Base-by-base conservation (phyloP, 495 filamentous ascomycete species). In the Trichocladium antarcticum region DNA sequence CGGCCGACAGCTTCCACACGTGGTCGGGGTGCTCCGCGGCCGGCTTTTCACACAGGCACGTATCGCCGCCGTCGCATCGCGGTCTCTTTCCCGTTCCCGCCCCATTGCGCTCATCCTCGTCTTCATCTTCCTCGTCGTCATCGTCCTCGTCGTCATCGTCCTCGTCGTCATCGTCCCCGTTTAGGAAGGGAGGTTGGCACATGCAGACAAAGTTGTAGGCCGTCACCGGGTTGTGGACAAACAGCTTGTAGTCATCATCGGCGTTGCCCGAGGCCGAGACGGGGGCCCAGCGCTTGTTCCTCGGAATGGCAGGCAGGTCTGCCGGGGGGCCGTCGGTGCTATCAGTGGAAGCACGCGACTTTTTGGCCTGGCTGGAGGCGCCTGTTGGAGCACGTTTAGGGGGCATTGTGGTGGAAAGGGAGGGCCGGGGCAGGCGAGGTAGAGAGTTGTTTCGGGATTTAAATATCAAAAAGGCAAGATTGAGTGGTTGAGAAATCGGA, bases 181-280 rank as follows among this genome's bases (percentile, higher is more conserved):
- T 42, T 6, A 20, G 15, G 15, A 57, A 55, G 5, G 55, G 56
- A 0, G 57, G 47, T n/a, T 54, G 41, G 50, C 69, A 74, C 15
- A 68, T 43, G 21, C 58, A 60, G 7, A 67, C 47, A 36, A 49
- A 70, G 0, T 45, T 32, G 47, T 68, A 69, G 0, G 59, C 61
- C 45, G 47, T 57, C 10, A 62, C 46, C 7, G 57, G 54, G 34
- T 65, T 44, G 37, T 50, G 50, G 34, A 47, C 58, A 3, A 31
- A 37, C 3, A 53, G 45, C 38, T 56, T 52, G 51, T 71, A 72
- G 12, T 54, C 42, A 0, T 27, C 21, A 22, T 71, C 63, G 20
- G 55, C 50, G 43, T 75, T 74, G 21, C 58, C 68, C 4, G 71
- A 74, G 34, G 29, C 61, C 1, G 69, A 72, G 2, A 71, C 45